Evolutionary conservation across 1,284 basidiomycete genomes (phyloP), one percentile per base, ranked within the genome.

Genomic region (Irpex rosettiformis): DNA sequence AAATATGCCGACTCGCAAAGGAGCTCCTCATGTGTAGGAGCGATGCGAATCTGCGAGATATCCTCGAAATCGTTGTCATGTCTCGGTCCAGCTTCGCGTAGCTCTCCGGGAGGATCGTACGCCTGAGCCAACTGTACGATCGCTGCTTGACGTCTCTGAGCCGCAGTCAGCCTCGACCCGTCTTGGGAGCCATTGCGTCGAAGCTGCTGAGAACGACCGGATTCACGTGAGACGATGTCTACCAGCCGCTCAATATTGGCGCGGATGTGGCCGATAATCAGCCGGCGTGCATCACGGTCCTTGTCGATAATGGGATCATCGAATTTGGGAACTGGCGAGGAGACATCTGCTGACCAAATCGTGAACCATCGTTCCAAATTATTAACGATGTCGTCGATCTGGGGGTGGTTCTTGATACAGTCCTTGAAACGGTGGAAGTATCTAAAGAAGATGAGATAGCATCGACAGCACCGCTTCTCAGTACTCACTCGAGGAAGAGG

Each of bases 61-160:
- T 82, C 75, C 16, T 73, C 67, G 29, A 72, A 73, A 64, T 91
- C 88, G 58, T 91, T 90, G 63, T 89, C 81, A 60, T 90, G 86
- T 2, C 87, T 75, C 0, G 79, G 77, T 3, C 84, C 86, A 0
- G 72, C 73, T 4, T 59, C 49, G 1, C 81, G 77, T 4, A 79
- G 67, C 0, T 68, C 68, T 7, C 86, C 86, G 0, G 86, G 86
- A 16, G 80, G 80, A 53, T 83, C 79, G 62, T 82, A 85, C 42
- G 67, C 72, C 47, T 72, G 72, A 13, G 67, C 64, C 8, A 83
- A 69, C 29, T 58, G 62, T 24, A 61, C 56, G 8, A 58, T 54
- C 3, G 58, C 54, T 2, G 67, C 68, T 56, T 68, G 61, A 2
- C 57, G 58, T 6, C 48, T 58, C 49, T 67, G 59, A 8, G 75